These are phyloP conservation scores for Cercospora sp. DNA, from an alignment of 2,329 filamentous ascomycete genomes.

Conservation along the genomic window DNA sequence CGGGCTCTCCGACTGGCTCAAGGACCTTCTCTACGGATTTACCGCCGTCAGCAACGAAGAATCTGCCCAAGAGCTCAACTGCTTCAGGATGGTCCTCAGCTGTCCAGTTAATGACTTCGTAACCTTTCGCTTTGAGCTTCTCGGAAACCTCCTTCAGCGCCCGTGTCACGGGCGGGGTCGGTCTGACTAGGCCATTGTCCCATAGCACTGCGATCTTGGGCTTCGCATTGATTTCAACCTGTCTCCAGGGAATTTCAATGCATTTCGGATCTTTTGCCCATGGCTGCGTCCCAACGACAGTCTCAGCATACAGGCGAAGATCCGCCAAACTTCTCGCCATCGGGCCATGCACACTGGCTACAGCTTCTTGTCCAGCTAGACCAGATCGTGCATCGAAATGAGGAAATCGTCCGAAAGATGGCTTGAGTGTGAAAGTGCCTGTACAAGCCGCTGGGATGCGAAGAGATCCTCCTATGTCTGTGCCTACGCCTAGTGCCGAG, in stretches of 20 bases:
- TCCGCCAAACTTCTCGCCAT: constrained; percentile 59
- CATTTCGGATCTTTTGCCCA: constrained; percentile 57
- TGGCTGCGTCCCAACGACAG: constrained; percentile 48
- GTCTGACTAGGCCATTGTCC: constrained; percentile 61
- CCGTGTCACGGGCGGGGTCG: constrained; percentile 60
- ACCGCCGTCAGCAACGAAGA: constrained; percentile 56
- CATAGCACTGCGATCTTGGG: constrained; percentile 63
- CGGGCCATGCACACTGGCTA: constrained; percentile 65
- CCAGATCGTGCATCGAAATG: constrained; percentile 57
- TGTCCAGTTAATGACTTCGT: constrained; percentile 60
- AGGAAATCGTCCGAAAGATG: constrained; percentile 62
- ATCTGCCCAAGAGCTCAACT: constrained; percentile 49
- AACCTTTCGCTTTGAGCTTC: constrained; percentile 53
- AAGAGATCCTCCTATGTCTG: constrained; percentile 63
- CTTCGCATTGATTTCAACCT: constrained; percentile 47
- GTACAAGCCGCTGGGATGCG: constrained; percentile 60
- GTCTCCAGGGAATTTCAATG: constrained; percentile 56
- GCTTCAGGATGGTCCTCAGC: constrained; percentile 55
- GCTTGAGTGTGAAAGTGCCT: constrained; percentile 59
- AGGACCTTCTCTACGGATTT: constrained; percentile 48
- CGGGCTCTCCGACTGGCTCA: constrained; percentile 46
- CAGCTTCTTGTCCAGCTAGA: constrained; percentile 65
- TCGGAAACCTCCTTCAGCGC: constrained; percentile 58
- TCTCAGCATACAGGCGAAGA: constrained; percentile 46
- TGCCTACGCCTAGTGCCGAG: constrained; percentile 62